Percentiles rank a stretch among this genome's conserved stretches.
phyloP scores from a whole-genome alignment of 768 basidiomycete species.

The Boletus reticulatus region DNA sequence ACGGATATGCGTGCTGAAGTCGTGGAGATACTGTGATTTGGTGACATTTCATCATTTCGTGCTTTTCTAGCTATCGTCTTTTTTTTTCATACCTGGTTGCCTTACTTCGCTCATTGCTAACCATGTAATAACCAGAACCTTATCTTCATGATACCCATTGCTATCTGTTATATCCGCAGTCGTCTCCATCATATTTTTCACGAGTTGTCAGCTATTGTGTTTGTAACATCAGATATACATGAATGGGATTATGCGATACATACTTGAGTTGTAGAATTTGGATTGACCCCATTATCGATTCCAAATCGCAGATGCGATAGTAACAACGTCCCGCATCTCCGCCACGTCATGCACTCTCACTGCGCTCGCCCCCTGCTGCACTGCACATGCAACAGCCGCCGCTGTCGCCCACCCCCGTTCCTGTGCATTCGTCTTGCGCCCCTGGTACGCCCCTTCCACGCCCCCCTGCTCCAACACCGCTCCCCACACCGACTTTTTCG shows the following conservation, averaged over 20 bases:
- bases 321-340: constrained; percentile 72
- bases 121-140: too few species aligned
- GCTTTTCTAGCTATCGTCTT: too few species aligned
- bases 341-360: constrained; percentile 82
- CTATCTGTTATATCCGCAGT: too few species aligned
- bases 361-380: constrained; percentile 68
- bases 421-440: constrained; percentile 54
- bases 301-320: constrained; percentile 64
- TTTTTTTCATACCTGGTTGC: too few species aligned
- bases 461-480: constrained; percentile 52
- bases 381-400: constrained; percentile 67
- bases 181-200: too few species aligned
- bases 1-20: neutral
- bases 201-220: too few species aligned
- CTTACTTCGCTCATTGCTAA: too few species aligned
- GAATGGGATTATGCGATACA: too few species aligned
- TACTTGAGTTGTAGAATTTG: too few species aligned
- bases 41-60: too few species aligned
- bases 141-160: too few species aligned
- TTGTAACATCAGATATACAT: too few species aligned
- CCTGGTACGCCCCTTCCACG: constrained; percentile 36
- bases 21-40: neutral
- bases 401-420: constrained; percentile 81
- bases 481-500: constrained; percentile 84
- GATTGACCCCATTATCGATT: neutral